Percentiles rank a stretch among this genome's conserved stretches.
These are phyloP conservation scores for Cladosporium cucumerinum DNA, from an alignment of 2,329 filamentous ascomycete species.

Conservation along the genomic window DNA sequence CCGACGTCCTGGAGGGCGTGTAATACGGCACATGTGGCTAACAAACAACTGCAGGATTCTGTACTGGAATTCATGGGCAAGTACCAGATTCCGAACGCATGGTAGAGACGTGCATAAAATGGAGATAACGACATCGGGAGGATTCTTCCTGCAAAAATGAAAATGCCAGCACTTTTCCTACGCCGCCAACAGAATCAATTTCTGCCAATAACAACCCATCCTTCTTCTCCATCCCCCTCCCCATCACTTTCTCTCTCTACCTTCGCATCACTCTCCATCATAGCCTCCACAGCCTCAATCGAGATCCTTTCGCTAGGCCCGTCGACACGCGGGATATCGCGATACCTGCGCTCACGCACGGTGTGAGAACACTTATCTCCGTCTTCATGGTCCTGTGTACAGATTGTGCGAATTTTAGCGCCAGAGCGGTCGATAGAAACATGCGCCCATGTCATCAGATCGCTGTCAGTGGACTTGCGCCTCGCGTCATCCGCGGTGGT, in stretches of 20 bases:
- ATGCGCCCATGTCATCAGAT: not conserved
- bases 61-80: slow-evolving; percentile 22
- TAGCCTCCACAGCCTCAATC: not conserved
- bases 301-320: not conserved
- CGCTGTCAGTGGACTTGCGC: not conserved
- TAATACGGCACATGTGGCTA: not conserved
- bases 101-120: not conserved
- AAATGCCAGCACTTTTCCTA: not conserved
- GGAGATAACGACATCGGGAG: not conserved
- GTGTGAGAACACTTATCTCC: not conserved
- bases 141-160: not conserved
- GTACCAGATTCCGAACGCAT: slow-evolving; percentile 16
- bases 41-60: slow-evolving; percentile 11
- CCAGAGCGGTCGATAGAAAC: not conserved
- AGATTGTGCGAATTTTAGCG: not conserved
- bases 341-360: not conserved
- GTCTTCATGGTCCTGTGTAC: not conserved
- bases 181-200: not conserved
- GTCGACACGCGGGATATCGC: not conserved
- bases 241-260: not conserved
- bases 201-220: not conserved
- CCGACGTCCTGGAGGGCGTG: not conserved
- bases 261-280: not conserved
- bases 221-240: not conserved
- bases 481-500: not conserved